These are phyloP conservation scores for Narthecium ossifragum DNA, from an alignment of 106 monocot genomes.

Conservation along the genomic window DNA sequence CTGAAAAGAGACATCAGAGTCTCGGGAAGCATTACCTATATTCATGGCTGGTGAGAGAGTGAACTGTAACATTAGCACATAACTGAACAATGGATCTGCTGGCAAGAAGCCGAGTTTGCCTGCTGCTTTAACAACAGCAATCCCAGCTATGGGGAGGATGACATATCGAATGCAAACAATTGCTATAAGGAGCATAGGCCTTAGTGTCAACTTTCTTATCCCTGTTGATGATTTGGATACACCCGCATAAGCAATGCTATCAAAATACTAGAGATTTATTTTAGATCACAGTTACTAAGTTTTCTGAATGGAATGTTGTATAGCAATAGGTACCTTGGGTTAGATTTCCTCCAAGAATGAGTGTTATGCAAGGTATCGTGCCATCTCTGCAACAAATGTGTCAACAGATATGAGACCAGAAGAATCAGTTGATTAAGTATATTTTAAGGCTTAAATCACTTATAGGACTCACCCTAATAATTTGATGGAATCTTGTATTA, in stretches of 20 bases:
- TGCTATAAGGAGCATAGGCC: slow-evolving; percentile 20
- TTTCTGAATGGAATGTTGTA: too few relatives aligned
- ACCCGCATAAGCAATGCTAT: too few relatives aligned
- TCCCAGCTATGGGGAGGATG: slow-evolving; percentile 47
- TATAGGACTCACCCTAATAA: slow-evolving; percentile 27
- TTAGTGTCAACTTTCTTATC: slow-evolving; percentile 29
- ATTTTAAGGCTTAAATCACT: too few relatives aligned
- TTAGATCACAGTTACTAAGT: too few relatives aligned
- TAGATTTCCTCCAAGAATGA: slow-evolving; percentile 16
- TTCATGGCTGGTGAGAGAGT: slow-evolving; percentile 65
- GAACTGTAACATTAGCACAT: slow-evolving; percentile 66
- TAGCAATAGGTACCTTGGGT: slow-evolving; percentile 1
- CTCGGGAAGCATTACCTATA: slow-evolving; percentile 31
- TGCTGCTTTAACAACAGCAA: slow-evolving; percentile 44
- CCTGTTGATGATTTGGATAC: slow-evolving; percentile 36
- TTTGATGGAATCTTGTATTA: slow-evolving; percentile 24
- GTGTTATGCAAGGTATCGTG: slow-evolving; percentile 17
- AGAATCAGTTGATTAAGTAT: too few relatives aligned
- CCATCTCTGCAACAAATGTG: slow-evolving; percentile 6
- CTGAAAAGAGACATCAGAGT: too few relatives aligned
- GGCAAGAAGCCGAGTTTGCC: slow-evolving; percentile 45
- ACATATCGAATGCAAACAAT: slow-evolving; percentile 43
- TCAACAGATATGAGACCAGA: neutral
- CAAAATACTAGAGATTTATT: too few relatives aligned
- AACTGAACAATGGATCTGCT: slow-evolving; percentile 58